phyloP scores from a whole-genome alignment of 179 eudicot species.

The Pouteria campechiana region DNA sequence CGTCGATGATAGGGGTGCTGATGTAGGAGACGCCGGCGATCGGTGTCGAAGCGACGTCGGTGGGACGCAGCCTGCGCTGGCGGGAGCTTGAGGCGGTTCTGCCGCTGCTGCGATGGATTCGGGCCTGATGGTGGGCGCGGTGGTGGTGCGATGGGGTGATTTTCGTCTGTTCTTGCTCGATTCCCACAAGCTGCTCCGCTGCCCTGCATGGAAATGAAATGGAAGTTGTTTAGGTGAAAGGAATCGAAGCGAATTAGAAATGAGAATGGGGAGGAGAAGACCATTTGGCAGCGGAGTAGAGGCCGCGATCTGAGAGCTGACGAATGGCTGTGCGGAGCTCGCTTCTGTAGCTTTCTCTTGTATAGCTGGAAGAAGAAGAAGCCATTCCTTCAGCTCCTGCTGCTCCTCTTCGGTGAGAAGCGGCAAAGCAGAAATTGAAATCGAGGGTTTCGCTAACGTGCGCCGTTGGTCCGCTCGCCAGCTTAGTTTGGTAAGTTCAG shows the following conservation, averaged over 20 bases:
- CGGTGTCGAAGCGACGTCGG: constrained; percentile 57
- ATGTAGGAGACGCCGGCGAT: constrained; percentile 51
- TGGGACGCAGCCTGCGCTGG: constrained; percentile 50
- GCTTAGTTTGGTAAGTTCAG: too few species aligned
- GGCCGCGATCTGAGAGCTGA: constrained; percentile 83
- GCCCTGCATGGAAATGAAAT: constrained; percentile 42
- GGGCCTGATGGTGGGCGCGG: too few species aligned
- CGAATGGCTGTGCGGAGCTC: constrained; percentile 86
- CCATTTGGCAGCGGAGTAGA: constrained; percentile 91
- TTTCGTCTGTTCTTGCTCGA: constrained; percentile 88
- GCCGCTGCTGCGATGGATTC: constrained; percentile 90
- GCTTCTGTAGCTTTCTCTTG: constrained; percentile 74
- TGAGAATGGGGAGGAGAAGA: constrained; percentile 4
- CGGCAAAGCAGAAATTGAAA: too few species aligned
- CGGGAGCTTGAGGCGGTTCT: constrained; percentile 87
- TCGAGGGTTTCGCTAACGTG: too few species aligned
- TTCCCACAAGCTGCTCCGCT: constrained; percentile 85
- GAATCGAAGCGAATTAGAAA: neutral
- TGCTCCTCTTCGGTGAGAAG: too few species aligned
- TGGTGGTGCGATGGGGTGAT: constrained; percentile 72
- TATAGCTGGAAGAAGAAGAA: too few species aligned
- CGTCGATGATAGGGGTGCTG: constrained; percentile 49
- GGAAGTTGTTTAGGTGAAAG: neutral
- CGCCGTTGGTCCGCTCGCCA: too few species aligned
- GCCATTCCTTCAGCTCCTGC: too few species aligned